Evolutionary conservation across 257 asterid genomes (phyloP), one percentile per base, ranked within the genome.

Genomic region (Forsythia suspensa): DNA sequence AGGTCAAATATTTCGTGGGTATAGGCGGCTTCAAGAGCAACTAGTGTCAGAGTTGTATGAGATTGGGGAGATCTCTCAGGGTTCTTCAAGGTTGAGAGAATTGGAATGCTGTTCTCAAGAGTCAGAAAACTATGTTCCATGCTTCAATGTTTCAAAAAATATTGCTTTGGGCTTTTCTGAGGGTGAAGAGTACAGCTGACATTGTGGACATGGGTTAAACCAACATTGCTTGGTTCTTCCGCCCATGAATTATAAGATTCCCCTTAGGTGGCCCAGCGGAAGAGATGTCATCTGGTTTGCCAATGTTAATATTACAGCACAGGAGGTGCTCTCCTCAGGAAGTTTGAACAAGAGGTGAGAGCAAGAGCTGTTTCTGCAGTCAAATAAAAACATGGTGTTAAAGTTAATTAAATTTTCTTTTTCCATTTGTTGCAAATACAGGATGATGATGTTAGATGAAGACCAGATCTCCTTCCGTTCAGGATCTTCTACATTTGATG

Each of bases 371-470:
- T 71, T 82, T 81, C 70, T 55, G 74, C 72, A 16, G 77, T 80
- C 59, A 12, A 68, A 40, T 41, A 48, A 40, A 38, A 52, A 52
- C 80, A 71, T 71, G n/a, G n/a, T 76, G 24, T 39, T 71, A 15
- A 65, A 15, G 8, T 29, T 29, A 70, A 16, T 38, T 65, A n/a
- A 37, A 48, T 41, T 52, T 77, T 67, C 39, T 71, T 71, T 41
- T 48, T 44, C 34, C 18, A 34, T 80, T 11, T 34, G 63, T 70
- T 78, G 75, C 73, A 18, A 77, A 57, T 76, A 57, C 88, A 95
- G 98, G 92, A 91, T 94, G 99, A 96, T 96, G 99, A 91, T 94
- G 99, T 87, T 94, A 76, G 99, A 96, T 41, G 99, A 94, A 84
- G 99, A 96, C 78, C 98, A 96, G 87, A 92, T 96, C 80, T 94